Evolutionary conservation across 192 early-diverging fungal species (phyloP), one percentile per base, ranked within the genome.

Genomic region (Backusella liffmaniae): DNA sequence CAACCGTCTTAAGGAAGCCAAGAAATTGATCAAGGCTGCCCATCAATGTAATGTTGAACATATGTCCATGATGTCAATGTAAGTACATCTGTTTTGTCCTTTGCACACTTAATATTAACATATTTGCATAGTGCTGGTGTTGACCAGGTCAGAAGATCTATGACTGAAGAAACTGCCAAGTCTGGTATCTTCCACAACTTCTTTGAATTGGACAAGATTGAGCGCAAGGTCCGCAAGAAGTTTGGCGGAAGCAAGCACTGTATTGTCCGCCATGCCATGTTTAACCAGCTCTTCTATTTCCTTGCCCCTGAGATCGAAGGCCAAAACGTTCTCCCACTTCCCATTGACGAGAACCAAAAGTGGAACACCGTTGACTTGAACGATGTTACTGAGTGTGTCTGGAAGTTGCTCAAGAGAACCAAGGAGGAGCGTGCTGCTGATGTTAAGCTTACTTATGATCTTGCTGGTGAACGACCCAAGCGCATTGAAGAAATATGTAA

Each of bases 281-380:
- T 62, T 41, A 79, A 41, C 67, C 77, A 79, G 9, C 18, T 73
- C n/a, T 74, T 74, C 42, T 79, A 73, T 67, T 79, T 53, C 8
- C 49, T 79, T 49, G 65, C 77, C 16, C 77, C 77, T 32, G 23
- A 68, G 21, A 39, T 79, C 10, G 51, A 74, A 16, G 32, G 49
- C 21, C 21, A 79, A 13, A 51, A 62, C 34, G 35, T 51, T 3
- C 34, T 79, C 3, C 37, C 29, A 18, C 66, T 79, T 66, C 77
- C 77, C 21, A 30, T 79, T n/a, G 30, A 79, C 23, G 70, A 74
- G 66, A 26, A 70, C 18, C 18, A 23, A 10, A 79, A 74, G 73
- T 79, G 77, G 77, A 39, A 29, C 16, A 30, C 66, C 10, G 67
- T 79, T 16, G 73, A 79, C 36, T 21, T 79, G 65, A 42, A 74